Conservation (phyloP, 1,139 yeast genomes). For the Yamadazyma buinensis region DNA sequence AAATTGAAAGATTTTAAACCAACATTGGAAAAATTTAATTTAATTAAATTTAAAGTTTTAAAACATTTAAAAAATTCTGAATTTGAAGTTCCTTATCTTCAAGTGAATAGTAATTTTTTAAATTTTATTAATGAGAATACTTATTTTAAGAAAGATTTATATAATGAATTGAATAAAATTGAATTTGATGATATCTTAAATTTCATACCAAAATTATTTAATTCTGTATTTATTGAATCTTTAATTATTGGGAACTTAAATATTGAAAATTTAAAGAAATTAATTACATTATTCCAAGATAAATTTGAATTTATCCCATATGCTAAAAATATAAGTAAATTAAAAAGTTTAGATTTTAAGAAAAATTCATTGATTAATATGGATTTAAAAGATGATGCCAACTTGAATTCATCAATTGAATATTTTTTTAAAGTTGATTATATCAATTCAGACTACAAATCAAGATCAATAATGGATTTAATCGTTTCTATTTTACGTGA, state of each 20-base stretch:
- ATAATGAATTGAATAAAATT: constrained; percentile 42
- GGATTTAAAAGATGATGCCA: constrained; percentile 57
- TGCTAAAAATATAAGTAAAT: constrained; percentile 26
- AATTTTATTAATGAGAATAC: constrained; percentile 67
- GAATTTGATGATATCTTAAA: constrained; percentile 46
- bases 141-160: constrained; percentile 62
- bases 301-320: constrained; percentile 21
- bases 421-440: constrained; percentile 68
- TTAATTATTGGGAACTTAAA: constrained; percentile 78
- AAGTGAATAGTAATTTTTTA: constrained; percentile 61
- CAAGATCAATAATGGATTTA: constrained; percentile 55
- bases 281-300: constrained; percentile 19
- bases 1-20: constrained; percentile 53
- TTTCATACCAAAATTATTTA: constrained; percentile 38
- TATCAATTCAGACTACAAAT: constrained; percentile 22
- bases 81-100: constrained; percentile 72
- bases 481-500: constrained; percentile 72
- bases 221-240: constrained; percentile 59
- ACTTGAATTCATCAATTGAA: constrained; percentile 83
- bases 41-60: constrained; percentile 58
- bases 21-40: constrained; percentile 54
- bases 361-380: constrained; percentile 47
- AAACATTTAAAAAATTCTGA: constrained; percentile 69
- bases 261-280: constrained; percentile 21
- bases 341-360: constrained; percentile 41